Base-by-base conservation (phyloP, 2,329 filamentous ascomycete genomes). In the Arthrocladium fulminans region DNA sequence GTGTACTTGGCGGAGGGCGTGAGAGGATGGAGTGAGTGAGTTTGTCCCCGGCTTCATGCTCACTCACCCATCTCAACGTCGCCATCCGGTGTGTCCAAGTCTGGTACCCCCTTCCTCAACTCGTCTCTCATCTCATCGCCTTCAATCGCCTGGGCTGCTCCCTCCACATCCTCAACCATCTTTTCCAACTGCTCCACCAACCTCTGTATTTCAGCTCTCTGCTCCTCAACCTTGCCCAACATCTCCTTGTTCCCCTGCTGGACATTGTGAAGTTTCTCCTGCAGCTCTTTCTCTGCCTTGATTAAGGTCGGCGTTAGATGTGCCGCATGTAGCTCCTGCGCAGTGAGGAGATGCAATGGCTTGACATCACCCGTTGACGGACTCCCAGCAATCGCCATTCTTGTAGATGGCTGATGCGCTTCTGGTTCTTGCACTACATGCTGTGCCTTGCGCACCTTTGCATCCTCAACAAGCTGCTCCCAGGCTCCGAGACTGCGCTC, bases 401-500 rank as follows among this genome's bases (percentile, higher is more conserved):
- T 3, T 13, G 22, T 44, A 17, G 20, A 3, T 15, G 10, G 9
- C 20, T 19, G 35, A 5, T 50, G 42, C 13, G 55, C 54, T 20
- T 52, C 55, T 25, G n/a, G n/a, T n/a, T n/a, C n/a, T n/a, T n/a
- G n/a, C n/a, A n/a, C n/a, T n/a, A 53, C 50, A 12, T 48, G 47
- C 29, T 61, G 69, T 58, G 70, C 70, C 61, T 71, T 78, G 54
- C 77, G 67, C 54, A 63, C 61, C 57, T 71, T 74, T 9, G 79
- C 80, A 53, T 81, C 79, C 23, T 72, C 73, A 23, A 83, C 73
- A 53, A 80, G 65, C 30, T 71, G 66, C 59, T 83, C 80, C 54
- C 83, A 65, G 48, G 77, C 76, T 60, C 83, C 83, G 53, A 83
- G 63, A 19, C 74, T 71, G 51, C 67, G 62, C 4, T 83, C 68